Evolutionary conservation across 768 basidiomycete genomes (phyloP).

Genomic region (Lactarius deliciosus): DNA sequence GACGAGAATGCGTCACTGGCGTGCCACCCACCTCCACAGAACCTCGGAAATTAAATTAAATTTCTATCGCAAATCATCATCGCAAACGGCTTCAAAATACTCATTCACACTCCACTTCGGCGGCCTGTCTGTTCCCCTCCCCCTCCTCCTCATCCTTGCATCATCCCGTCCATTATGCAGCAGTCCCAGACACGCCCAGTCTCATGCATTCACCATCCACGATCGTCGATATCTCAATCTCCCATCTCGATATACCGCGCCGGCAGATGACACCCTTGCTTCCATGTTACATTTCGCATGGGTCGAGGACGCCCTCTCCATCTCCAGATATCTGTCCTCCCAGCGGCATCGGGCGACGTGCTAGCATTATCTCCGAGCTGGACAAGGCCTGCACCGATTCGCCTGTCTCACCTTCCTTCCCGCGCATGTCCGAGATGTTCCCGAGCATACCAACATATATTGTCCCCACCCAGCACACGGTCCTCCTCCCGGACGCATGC

Average conservation of each 20-base stretch:
- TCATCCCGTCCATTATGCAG: constrained; percentile 11
- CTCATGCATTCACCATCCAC: constrained; percentile 21
- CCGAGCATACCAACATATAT: background rate
- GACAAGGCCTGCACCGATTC: background rate
- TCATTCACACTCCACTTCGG: background rate
- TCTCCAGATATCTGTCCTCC: constrained; percentile 31
- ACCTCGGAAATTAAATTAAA: background rate
- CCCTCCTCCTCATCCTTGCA: background rate
- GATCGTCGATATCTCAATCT: constrained; percentile 15
- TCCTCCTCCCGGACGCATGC: background rate
- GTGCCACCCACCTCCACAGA: background rate
- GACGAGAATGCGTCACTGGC: background rate
- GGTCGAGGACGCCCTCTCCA: background rate
- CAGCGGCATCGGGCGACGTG: constrained; percentile 30
- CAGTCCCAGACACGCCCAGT: background rate
- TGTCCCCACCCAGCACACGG: background rate
- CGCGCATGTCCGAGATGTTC: background rate
- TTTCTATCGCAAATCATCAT: background rate
- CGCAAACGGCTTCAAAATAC: background rate
- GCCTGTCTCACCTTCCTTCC: background rate
- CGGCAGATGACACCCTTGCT: background rate
- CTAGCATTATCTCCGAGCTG: constrained; percentile 23
- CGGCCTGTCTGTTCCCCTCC: background rate
- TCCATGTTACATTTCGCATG: constrained; percentile 7
- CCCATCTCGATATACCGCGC: constrained; percentile 7